Conservation (phyloP, 768 basidiomycete species). For the Calvatia gigantea region DNA sequence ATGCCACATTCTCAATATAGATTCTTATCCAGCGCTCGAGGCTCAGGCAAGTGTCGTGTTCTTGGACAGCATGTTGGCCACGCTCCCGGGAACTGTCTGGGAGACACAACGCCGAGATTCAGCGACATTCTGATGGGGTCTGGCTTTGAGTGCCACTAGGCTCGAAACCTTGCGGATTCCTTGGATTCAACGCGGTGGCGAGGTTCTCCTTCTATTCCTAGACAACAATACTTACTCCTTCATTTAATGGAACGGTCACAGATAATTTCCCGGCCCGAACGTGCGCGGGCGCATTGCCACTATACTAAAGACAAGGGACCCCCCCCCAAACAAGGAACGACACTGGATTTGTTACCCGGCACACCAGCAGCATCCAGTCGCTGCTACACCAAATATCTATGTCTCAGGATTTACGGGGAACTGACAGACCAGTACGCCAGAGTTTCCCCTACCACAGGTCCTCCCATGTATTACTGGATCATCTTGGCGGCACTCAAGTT, state of each 20-base stretch:
- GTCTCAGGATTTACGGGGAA: too few species aligned
- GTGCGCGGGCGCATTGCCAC: background rate
- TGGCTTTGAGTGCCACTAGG: background rate
- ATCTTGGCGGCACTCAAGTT: background rate
- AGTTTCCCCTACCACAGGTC: too few species aligned
- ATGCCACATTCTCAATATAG: background rate
- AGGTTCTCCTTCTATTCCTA: background rate
- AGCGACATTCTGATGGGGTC: background rate
- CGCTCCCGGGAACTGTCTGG: background rate
- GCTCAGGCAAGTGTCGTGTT: background rate
- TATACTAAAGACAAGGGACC: too few species aligned
- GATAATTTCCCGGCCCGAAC: background rate
- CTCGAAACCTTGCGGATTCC: constrained; percentile 1
- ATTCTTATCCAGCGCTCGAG: background rate
- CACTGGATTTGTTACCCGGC: too few species aligned
- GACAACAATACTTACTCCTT: background rate
- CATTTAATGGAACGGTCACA: background rate
- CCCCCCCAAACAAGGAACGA: background rate
- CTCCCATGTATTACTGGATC: background rate
- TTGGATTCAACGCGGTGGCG: constrained; percentile 5
- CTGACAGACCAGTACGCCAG: too few species aligned
- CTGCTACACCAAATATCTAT: too few species aligned
- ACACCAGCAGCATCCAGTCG: too few species aligned
- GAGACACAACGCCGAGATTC: background rate
- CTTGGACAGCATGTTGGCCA: background rate